Conservation (phyloP, 2,329 filamentous ascomycete genomes). For the Rhytidhysteron rufulum region DNA sequence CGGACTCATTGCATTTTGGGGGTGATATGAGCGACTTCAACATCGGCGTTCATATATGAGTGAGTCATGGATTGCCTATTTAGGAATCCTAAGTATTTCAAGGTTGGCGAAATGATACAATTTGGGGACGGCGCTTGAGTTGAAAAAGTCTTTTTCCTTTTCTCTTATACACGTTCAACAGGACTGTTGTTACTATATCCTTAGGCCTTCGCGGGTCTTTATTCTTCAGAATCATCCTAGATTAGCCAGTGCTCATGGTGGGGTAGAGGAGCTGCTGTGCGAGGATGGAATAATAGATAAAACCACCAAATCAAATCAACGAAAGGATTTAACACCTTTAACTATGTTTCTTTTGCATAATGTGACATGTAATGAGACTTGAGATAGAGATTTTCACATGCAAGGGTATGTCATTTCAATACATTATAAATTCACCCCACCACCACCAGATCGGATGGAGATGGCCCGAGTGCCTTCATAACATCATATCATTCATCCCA, state of each 20-base stretch:
- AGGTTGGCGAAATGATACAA: conserved; percentile 2
- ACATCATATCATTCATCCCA: no score
- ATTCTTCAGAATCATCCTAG: no score
- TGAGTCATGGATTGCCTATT: neutral
- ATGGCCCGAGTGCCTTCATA: no score
- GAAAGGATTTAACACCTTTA: conserved; percentile 3
- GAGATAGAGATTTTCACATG: no score
- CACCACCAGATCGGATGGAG: no score
- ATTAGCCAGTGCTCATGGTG: conserved; percentile 2
- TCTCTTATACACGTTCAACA: conserved; percentile 3
- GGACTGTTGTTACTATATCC: neutral
- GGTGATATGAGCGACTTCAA: conserved; percentile 36
- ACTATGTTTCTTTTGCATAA: neutral
- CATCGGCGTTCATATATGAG: conserved; percentile 33
- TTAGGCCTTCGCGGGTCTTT: neutral
- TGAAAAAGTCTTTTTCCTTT: conserved; percentile 1
- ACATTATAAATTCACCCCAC: no score
- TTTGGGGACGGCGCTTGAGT: neutral
- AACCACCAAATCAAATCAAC: conserved; percentile 1
- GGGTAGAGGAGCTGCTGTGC: conserved; percentile 2
- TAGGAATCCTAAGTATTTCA: no score
- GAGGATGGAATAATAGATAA: conserved; percentile 2
- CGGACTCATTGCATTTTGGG: conserved; percentile 24
- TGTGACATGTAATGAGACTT: no score
- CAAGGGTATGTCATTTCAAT: no score